Evolutionary conservation across 129 eudicot species (phyloP), one percentile per base, ranked within the genome.

Genomic region (Flaveria ramosissima): DNA sequence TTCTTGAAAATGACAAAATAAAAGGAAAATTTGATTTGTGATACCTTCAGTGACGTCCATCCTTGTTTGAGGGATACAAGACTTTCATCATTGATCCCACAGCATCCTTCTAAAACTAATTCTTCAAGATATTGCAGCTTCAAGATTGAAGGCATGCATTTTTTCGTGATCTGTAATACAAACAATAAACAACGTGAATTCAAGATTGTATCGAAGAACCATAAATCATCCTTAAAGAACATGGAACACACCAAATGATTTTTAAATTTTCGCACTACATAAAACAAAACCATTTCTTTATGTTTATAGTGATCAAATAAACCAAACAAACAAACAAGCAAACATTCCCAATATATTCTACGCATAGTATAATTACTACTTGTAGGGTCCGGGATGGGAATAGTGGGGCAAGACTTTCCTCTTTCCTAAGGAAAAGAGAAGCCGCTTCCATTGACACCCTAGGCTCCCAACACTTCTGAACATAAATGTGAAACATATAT

Each of bases 41-140:
- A 65, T 89, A 95, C 99, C 97, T 89, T 76, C 7, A 95, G 77
- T 42, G 99, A 89, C 79, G 72, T 82, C 87, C 92, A 89, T 46
- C 92, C 95, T 77, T 83, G 94, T 70, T 82, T 88, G n/a, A 92
- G 81, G 45, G 84, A 75, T 66, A 81, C 71, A 78, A 91, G 90
- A 83, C 91, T 81, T 51, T 89, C 96, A 70, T 89, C 92, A 78
- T 88, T 89, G 60, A 95, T 88, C 46, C 94, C 96, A 61, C 85
- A 88, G 75, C 99, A 95, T 55, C 99, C 99, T 85, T 95, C 97
- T 52, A 95, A 70, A 72, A 82, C 82, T 86, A 95, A 89, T 26
- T 86, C 86, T 70, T 95, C 96, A 17, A 95, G 96, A 83, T 80
- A 71, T 77, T 88, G 86, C 74, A 95, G 69, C 77, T 89, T 86